These are phyloP conservation scores for Alloascoidea africana DNA, from an alignment of 805 yeast genomes.

Conservation along the genomic window DNA sequence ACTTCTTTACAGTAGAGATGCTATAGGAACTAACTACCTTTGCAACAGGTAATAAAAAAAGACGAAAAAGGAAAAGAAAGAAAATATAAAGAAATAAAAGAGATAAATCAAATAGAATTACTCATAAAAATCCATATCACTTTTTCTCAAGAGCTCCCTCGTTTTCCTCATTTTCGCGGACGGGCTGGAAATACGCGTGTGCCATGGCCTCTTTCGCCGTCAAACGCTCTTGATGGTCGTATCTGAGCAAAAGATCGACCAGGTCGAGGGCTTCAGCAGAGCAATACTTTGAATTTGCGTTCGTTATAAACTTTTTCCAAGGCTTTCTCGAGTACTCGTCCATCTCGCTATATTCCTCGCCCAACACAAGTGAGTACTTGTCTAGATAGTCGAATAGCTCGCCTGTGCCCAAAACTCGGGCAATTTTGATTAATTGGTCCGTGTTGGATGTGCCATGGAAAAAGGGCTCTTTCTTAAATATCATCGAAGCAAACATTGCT, in stretches of 20 bases:
- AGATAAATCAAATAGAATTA: too few species aligned
- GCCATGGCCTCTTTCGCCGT: conserved; percentile 83
- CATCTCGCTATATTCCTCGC: conserved; percentile 64
- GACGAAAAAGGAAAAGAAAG: too few species aligned
- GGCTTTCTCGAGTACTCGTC: conserved; percentile 55
- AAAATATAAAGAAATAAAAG: too few species aligned
- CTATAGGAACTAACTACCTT: too few species aligned
- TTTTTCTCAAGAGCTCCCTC: conserved; percentile 1
- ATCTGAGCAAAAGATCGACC: conserved; percentile 56
- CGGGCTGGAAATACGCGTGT: conserved; percentile 30
- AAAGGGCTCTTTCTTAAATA: conserved; percentile 81
- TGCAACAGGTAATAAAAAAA: too few species aligned
- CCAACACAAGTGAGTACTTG: conserved; percentile 55
- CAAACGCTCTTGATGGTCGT: conserved; percentile 77
- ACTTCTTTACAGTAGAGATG: too few species aligned
- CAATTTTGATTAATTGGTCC: conserved; percentile 84
- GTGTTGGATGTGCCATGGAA: conserved; percentile 87
- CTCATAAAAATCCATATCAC: not conserved
- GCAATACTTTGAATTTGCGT: conserved; percentile 33
- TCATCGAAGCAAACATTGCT: conserved; percentile 80
- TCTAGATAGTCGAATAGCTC: conserved; percentile 50
- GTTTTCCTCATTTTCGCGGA: conserved; percentile 12
- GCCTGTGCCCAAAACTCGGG: conserved; percentile 74
- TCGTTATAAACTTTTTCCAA: conserved; percentile 48
- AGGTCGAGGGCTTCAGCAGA: conserved; percentile 49